Base-by-base conservation (phyloP, 106 monocot genomes). In the Ottelia alismoides region DNA sequence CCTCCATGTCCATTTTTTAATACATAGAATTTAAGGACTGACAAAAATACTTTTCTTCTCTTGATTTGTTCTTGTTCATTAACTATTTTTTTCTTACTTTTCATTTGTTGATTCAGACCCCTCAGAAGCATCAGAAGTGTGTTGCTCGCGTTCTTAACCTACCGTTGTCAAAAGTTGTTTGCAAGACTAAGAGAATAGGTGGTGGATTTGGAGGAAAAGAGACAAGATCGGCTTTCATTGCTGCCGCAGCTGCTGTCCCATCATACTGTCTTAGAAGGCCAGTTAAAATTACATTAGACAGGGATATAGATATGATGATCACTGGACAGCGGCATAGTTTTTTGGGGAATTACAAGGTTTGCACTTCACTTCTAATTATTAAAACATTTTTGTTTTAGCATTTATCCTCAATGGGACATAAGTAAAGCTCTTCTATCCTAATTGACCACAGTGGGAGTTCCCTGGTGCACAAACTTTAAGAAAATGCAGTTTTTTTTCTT, bases 181-280 rank as follows among this genome's bases (percentile, higher is more conserved):
- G 98, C 77, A 98, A 80, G 64, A 82, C 90, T 4, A 98, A 90
- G 60, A 78, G 98, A 20, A 78, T 98, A 65, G 98, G 98, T 73
- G 98, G 98, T 64, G 98, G 98, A 46, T 98, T 98, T 75, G 98
- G 98, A 62, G 98, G 98, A 46, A 98, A 98, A 65, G 98, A 98
- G 72, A 83, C 98, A 46, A 85, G 90, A 70, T 74, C 98, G 23
- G 79, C 70, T n/a, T 75, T 98, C 50, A 54, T 85, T 75, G 81
- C 90, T 62, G 90, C 98, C 55, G 90, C 90, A 50, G 85, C 79
- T 54, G 67, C 76, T 59, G 79, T 98, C 32, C 78, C 98, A 44
- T 66, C 98, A 1, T 98, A 86, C 62, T 71, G 64, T 57, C 60
- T 98, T 61, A 86, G 65, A 45, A 74, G 77, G 40, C 82, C 98